phyloP scores from a whole-genome alignment of 306 rosid species.

The Cucumis hystrix region DNA sequence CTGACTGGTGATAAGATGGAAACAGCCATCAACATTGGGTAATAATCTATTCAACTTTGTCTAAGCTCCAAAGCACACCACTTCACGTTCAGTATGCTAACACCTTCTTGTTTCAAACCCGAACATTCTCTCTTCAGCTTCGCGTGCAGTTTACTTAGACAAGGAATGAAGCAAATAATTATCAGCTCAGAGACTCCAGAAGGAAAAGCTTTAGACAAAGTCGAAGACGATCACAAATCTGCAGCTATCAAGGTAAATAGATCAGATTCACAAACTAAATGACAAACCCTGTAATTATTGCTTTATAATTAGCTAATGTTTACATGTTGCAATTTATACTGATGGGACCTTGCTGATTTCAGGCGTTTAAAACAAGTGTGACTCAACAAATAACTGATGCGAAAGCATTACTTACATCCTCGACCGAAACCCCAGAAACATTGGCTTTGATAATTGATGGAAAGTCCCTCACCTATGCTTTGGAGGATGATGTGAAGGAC shows the following conservation, averaged over 20 bases:
- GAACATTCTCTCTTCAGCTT: constrained; percentile 32
- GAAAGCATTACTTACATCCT: constrained; percentile 23
- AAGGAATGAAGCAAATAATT: constrained; percentile 85
- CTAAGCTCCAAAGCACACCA: background rate
- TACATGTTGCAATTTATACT: background rate
- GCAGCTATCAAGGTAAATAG: constrained; percentile 43
- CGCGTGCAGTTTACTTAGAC: constrained; percentile 95
- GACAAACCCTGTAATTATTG: background rate
- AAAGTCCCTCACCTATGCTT: constrained; percentile 75
- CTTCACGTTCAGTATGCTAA: background rate
- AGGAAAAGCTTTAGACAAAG: constrained; percentile 57
- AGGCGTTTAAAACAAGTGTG: constrained; percentile 79
- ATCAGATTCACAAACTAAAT: background rate
- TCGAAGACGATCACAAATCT: constrained; percentile 34
- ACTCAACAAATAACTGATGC: constrained; percentile 53
- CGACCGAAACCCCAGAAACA: constrained; percentile 37
- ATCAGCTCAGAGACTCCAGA: constrained; percentile 81
- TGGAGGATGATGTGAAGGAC: constrained; percentile 73
- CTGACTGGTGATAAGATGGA: constrained; percentile 99
- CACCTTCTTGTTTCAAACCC: background rate
- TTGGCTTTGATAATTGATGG: constrained; percentile 96
- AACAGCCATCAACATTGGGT: constrained; percentile 97
- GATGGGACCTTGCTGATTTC: constrained; percentile 21
- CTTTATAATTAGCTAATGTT: background rate
- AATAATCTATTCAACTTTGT: background rate